Conservation (phyloP, 306 rosid species). For the Cucurbita maxima region DNA sequence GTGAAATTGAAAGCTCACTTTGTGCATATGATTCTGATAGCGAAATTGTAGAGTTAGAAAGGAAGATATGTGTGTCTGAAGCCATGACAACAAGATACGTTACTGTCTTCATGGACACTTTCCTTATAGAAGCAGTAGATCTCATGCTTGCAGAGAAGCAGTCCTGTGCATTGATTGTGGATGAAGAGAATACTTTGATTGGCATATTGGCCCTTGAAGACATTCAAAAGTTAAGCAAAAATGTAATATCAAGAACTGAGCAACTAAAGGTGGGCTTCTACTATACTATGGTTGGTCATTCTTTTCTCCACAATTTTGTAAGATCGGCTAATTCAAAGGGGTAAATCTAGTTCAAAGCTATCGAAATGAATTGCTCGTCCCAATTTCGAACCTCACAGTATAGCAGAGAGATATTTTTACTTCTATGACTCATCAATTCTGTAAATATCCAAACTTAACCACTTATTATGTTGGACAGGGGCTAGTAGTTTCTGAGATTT, state of each 20-base stretch:
- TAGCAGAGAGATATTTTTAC: not conserved
- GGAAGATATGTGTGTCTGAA: slow-evolving; percentile 51
- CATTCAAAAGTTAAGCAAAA: slow-evolving; percentile 52
- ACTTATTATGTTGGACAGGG: slow-evolving; percentile 36
- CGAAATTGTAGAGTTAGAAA: slow-evolving; percentile 24
- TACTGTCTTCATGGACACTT: slow-evolving; percentile 44
- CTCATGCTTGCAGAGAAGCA: slow-evolving; percentile 80
- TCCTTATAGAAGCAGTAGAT: slow-evolving; percentile 51
- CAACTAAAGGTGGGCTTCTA: slow-evolving; percentile 36
- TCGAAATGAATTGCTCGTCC: not conserved
- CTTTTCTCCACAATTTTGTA: not conserved
- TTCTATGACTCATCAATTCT: not conserved
- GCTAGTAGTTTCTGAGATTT: slow-evolving; percentile 61
- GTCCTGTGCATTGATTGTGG: slow-evolving; percentile 78
- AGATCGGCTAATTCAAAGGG: not conserved
- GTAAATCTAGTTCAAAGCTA: not conserved
- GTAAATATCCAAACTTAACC: slow-evolving; percentile 8
- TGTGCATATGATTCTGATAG: slow-evolving; percentile 33
- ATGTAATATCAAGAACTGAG: slow-evolving; percentile 37
- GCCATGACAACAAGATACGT: slow-evolving; percentile 85
- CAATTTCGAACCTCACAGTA: no score
- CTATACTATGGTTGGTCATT: not conserved
- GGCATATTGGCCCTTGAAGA: slow-evolving; percentile 65
- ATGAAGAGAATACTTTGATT: slow-evolving; percentile 37
- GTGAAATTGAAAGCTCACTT: slow-evolving; percentile 67